phyloP scores from a whole-genome alignment of 139 green algal genomes.

The Chlorella sorokiniana region DNA sequence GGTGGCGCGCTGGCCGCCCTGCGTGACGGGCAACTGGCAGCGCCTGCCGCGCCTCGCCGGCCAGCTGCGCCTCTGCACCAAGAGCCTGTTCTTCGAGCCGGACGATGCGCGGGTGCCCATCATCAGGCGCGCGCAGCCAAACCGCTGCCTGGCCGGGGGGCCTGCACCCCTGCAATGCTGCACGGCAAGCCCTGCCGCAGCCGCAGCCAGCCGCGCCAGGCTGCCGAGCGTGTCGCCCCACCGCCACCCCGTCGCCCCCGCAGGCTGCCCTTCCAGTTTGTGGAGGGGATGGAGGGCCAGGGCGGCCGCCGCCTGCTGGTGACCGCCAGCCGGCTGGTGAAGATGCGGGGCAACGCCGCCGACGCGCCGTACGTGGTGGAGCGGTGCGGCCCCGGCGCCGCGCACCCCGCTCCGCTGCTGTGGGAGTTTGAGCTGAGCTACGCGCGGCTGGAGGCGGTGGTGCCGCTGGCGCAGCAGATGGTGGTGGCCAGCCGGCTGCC shows the following conservation, averaged over 20 bases:
- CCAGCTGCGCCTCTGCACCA: constrained; percentile 80
- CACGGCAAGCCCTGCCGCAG: not conserved
- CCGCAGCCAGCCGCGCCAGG: too few species aligned
- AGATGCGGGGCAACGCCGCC: constrained; percentile 78
- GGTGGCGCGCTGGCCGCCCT: constrained; percentile 33
- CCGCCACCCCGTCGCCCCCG: not conserved
- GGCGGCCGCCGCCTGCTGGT: constrained; percentile 33
- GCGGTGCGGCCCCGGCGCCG: not conserved
- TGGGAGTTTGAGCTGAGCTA: constrained; percentile 79
- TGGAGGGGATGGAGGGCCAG: constrained; percentile 43
- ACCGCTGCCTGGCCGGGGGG: not conserved
- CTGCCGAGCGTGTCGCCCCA: not conserved
- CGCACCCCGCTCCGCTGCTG: not conserved
- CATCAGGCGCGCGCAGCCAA: constrained; percentile 54
- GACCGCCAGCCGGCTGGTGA: constrained; percentile 37
- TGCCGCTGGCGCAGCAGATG: constrained; percentile 70
- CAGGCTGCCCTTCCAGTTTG: constrained; percentile 52
- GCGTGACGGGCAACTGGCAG: constrained; percentile 67
- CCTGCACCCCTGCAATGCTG: not conserved
- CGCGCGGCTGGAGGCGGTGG: constrained; percentile 61
- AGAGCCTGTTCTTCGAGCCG: constrained; percentile 86
- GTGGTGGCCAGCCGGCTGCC: constrained; percentile 64
- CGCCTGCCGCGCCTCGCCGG: constrained; percentile 58
- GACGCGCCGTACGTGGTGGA: constrained; percentile 74
- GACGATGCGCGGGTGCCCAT: constrained; percentile 84